These are phyloP conservation scores for Cercophora samala DNA, from an alignment of 495 filamentous ascomycete species.

Conservation along the genomic window DNA sequence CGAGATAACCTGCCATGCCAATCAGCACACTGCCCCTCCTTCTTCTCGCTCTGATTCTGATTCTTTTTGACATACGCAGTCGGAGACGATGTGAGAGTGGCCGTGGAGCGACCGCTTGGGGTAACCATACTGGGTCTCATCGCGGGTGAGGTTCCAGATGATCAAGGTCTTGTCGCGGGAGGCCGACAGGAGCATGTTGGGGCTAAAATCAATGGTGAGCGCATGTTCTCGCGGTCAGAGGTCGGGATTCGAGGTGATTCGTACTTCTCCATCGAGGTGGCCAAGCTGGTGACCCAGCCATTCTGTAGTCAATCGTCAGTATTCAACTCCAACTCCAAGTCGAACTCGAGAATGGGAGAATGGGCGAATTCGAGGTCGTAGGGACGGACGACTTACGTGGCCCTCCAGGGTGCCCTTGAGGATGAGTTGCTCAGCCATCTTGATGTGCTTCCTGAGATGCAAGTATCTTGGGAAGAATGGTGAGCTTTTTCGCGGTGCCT, in stretches of 20 bases:
- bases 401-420: slow-evolving; percentile 97
- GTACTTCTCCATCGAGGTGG: slow-evolving; percentile 98
- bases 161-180: slow-evolving; percentile 98
- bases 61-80: slow-evolving; percentile 75
- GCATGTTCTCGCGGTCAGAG: slow-evolving; percentile 22
- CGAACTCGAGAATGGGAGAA: not conserved
- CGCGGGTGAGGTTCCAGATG: slow-evolving; percentile 99
- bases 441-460: slow-evolving; percentile 38
- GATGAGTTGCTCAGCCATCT: slow-evolving; percentile 94
- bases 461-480: slow-evolving; percentile 36
- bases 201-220: slow-evolving; percentile 56
- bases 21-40: slow-evolving; percentile 33
- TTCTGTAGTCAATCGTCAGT: slow-evolving; percentile 38
- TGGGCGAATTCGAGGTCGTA: slow-evolving; percentile 11
- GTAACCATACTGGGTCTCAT: slow-evolving; percentile 95
- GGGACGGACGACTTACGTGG: slow-evolving; percentile 59
- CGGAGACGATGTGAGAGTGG: slow-evolving; percentile 99
- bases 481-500: slow-evolving; percentile 33
- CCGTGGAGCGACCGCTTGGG: slow-evolving; percentile 97
- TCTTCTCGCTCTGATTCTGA: not conserved
- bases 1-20: slow-evolving; percentile 80
- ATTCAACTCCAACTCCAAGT: not conserved
- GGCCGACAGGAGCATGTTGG: slow-evolving; percentile 99
- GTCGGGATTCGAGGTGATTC: slow-evolving; percentile 29
- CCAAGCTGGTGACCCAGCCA: slow-evolving; percentile 80